Conservation (phyloP, 192 early-diverging fungal genomes). For the Rhizophlyctis rosea region DNA sequence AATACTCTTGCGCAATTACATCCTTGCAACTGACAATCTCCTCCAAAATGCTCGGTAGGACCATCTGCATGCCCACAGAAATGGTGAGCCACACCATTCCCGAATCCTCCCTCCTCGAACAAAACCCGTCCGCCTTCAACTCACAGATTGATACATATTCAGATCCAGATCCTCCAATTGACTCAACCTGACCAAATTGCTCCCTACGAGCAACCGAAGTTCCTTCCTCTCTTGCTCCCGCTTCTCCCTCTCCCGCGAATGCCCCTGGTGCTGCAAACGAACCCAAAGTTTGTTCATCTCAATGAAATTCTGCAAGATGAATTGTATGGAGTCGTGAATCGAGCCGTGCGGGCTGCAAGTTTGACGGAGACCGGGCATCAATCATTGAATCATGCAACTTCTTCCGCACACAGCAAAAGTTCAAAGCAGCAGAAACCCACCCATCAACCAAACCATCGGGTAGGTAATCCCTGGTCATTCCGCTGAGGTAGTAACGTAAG, state of each 20-base stretch:
- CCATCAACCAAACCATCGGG: conserved; percentile 65
- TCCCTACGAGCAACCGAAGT: conserved; percentile 91
- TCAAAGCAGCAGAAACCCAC: conserved; percentile 13
- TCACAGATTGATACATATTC: conserved; percentile 72
- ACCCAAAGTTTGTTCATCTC: conserved; percentile 99
- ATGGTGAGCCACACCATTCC: background rate
- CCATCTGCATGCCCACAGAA: conserved; percentile 38
- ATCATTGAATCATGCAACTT: no score
- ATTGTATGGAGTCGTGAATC: conserved; percentile 89
- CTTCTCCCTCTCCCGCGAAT: conserved; percentile 89
- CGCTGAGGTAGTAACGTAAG: conserved; percentile 90
- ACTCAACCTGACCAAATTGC: conserved; percentile 90
- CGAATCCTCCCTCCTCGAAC: background rate
- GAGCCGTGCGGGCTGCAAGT: conserved; percentile 70
- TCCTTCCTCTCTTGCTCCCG: conserved; percentile 95
- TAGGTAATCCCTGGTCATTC: conserved; percentile 93
- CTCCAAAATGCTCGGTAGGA: conserved; percentile 89
- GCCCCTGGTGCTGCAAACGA: conserved; percentile 94
- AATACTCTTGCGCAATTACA: conserved; percentile 97
- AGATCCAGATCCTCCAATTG: conserved; percentile 88
- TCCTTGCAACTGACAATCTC: conserved; percentile 97
- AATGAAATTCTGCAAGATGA: conserved; percentile 95
- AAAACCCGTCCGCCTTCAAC: background rate
- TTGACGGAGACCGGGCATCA: no score
- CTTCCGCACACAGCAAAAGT: no score